Percentiles rank a stretch among this genome's conserved stretches.
Evolutionary conservation across 192 early-diverging fungal genomes (phyloP).

Genomic region (Glomus cerebriforme): DNA sequence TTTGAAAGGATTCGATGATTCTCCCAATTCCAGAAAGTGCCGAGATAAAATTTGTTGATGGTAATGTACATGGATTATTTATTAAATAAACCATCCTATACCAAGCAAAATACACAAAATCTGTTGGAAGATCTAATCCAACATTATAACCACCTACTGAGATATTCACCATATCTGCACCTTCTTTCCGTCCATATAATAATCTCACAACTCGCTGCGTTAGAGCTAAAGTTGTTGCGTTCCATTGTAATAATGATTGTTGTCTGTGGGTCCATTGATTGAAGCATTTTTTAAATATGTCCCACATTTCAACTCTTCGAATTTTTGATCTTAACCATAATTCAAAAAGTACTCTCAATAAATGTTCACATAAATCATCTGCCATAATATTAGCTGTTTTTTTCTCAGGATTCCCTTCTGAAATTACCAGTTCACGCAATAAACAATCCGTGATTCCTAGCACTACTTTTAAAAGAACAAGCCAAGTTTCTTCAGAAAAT

Average conservation of each 20-base stretch:
- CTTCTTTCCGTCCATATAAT: constrained; percentile 70
- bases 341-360: constrained; percentile 76
- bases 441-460: constrained; percentile 76
- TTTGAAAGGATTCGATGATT: constrained; percentile 56
- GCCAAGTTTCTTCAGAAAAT: constrained; percentile 79
- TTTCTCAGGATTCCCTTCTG: constrained; percentile 22
- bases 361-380: constrained; percentile 73
- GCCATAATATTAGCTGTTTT: constrained; percentile 56
- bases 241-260: constrained; percentile 77
- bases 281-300: constrained; percentile 69
- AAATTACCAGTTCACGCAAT: constrained; percentile 54
- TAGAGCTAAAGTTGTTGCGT: constrained; percentile 64
- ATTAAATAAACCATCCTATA: constrained; percentile 65
- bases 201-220: constrained; percentile 66
- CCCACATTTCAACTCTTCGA: constrained; percentile 74
- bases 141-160: constrained; percentile 56
- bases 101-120: constrained; percentile 77
- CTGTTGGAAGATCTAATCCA: constrained; percentile 59
- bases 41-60: constrained; percentile 50
- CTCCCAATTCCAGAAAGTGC: constrained; percentile 59
- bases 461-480: constrained; percentile 76
- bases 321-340: constrained; percentile 76
- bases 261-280: constrained; percentile 75
- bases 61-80: constrained; percentile 52
- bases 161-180: constrained; percentile 58